Percentiles rank a stretch among this genome's conserved stretches.
These are phyloP conservation scores for Linnemannia hyalina DNA, from an alignment of 192 early-diverging fungal genomes.

Conservation along the genomic window DNA sequence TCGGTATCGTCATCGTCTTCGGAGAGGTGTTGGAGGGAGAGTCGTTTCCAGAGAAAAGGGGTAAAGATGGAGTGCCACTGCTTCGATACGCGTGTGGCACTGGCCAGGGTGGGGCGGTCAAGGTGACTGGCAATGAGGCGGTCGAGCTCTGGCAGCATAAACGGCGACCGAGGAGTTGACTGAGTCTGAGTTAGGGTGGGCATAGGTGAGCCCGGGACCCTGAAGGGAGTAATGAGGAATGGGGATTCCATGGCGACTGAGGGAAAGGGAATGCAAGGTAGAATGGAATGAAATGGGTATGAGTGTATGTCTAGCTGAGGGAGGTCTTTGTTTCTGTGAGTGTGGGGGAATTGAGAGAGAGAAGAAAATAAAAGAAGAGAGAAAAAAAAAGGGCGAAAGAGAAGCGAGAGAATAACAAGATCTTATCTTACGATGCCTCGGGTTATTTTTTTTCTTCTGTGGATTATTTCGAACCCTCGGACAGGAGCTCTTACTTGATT, in stretches of 20 bases:
- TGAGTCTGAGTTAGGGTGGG: background rate
- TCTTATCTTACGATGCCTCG: background rate
- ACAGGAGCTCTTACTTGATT: no score
- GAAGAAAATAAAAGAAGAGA: background rate
- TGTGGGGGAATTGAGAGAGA: background rate
- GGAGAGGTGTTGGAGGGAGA: slow-evolving; percentile 36
- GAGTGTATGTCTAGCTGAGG: background rate
- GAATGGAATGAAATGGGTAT: background rate
- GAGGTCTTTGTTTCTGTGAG: background rate
- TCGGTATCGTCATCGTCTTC: slow-evolving; percentile 38
- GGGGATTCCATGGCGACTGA: slow-evolving; percentile 7
- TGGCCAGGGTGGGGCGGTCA: slow-evolving; percentile 29
- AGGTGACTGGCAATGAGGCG: slow-evolving; percentile 48
- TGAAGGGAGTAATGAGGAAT: slow-evolving; percentile 8
- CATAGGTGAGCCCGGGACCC: background rate
- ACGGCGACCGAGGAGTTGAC: slow-evolving; percentile 17
- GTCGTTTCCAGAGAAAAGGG: slow-evolving; percentile 39
- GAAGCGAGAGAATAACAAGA: background rate
- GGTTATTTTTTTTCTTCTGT: background rate
- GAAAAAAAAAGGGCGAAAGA: slow-evolving; percentile 9
- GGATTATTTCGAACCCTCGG: background rate
- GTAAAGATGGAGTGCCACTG: slow-evolving; percentile 48
- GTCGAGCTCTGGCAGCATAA: slow-evolving; percentile 52
- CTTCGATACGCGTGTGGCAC: slow-evolving; percentile 46
- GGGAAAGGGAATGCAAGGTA: background rate